A percentile compares a stretch with the other conserved stretches of the same genome.
Conservation (phyloP, 2,329 filamentous ascomycete genomes). For the Pseudophaeomoniella oleicola region DNA sequence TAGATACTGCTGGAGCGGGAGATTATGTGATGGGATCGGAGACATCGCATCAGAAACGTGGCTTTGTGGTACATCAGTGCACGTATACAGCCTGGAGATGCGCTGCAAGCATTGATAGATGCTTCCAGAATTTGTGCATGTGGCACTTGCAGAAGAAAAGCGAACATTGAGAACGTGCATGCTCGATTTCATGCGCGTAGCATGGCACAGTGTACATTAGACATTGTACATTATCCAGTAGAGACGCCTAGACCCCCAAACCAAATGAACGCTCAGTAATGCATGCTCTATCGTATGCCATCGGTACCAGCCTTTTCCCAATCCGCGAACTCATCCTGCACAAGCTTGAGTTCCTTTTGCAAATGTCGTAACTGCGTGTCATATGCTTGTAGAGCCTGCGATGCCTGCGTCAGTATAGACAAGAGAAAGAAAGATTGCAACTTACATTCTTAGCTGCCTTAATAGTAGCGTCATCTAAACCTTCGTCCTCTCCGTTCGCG, state of each 20-base stretch:
- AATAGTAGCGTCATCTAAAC: constrained; percentile 42
- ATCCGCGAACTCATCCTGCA: constrained; percentile 44
- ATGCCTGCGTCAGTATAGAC: too few species aligned
- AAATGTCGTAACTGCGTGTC: constrained; percentile 40
- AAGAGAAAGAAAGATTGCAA: not conserved
- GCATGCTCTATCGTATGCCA: constrained; percentile 19
- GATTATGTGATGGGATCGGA: too few species aligned
- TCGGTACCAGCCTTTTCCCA: constrained; percentile 27
- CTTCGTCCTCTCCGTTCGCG: constrained; percentile 26
- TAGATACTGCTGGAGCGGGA: constrained; percentile 13
- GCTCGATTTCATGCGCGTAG: constrained; percentile 4
- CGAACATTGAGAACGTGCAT: too few species aligned
- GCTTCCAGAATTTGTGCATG: too few species aligned
- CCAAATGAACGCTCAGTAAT: not conserved
- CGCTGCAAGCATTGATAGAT: too few species aligned
- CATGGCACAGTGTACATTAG: constrained; percentile 3
- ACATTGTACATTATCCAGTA: constrained; percentile 1
- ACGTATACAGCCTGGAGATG: too few species aligned
- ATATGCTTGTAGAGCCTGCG: constrained; percentile 35
- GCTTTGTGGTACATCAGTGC: too few species aligned
- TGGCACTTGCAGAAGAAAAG: too few species aligned
- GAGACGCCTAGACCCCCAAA: constrained; percentile 1
- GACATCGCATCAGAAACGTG: too few species aligned
- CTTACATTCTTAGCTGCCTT: constrained; percentile 46
- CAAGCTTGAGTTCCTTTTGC: constrained; percentile 43